Percentiles rank a stretch among this genome's conserved stretches.
Conservation (phyloP, 257 asterid species). For the Leonotis leonurus region DNA sequence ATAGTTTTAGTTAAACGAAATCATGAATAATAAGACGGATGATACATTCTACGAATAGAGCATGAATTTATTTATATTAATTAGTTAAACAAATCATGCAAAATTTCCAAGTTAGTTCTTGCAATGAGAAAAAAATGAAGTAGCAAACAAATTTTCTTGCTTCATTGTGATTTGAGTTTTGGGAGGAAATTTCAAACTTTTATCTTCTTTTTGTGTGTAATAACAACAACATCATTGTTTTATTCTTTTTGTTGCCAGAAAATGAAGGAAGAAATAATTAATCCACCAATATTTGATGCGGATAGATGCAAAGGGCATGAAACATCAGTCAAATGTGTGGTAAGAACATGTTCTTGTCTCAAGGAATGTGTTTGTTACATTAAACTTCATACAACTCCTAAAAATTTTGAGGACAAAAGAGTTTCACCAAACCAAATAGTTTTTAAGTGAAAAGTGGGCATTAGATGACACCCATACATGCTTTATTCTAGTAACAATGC, state of each 20-base stretch:
- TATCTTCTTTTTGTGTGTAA: background rate
- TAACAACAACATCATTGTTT: background rate
- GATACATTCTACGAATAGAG: too few species aligned
- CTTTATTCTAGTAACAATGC: slow-evolving; percentile 11
- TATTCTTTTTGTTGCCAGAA: slow-evolving; percentile 14
- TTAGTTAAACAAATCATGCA: too few species aligned
- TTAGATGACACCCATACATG: slow-evolving; percentile 1
- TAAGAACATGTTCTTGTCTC: background rate
- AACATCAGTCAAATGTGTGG: background rate
- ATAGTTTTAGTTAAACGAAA: too few species aligned
- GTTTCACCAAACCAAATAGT: slow-evolving; percentile 14
- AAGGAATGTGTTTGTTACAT: background rate
- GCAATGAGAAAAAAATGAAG: background rate
- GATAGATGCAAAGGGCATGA: slow-evolving; percentile 10
- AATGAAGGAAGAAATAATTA: background rate
- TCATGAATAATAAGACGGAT: too few species aligned
- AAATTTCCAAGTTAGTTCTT: too few species aligned
- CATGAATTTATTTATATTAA: too few species aligned
- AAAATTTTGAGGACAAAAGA: background rate
- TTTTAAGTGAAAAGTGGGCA: background rate
- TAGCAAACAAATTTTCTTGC: background rate
- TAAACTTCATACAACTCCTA: slow-evolving; percentile 1
- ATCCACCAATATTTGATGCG: slow-evolving; percentile 20
- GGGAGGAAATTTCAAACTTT: background rate
- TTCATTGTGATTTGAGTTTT: too few species aligned